A percentile compares a stretch with the other conserved stretches of the same genome.
These are phyloP conservation scores for Postia placenta DNA, from an alignment of 768 basidiomycete genomes.

Conservation along the genomic window DNA sequence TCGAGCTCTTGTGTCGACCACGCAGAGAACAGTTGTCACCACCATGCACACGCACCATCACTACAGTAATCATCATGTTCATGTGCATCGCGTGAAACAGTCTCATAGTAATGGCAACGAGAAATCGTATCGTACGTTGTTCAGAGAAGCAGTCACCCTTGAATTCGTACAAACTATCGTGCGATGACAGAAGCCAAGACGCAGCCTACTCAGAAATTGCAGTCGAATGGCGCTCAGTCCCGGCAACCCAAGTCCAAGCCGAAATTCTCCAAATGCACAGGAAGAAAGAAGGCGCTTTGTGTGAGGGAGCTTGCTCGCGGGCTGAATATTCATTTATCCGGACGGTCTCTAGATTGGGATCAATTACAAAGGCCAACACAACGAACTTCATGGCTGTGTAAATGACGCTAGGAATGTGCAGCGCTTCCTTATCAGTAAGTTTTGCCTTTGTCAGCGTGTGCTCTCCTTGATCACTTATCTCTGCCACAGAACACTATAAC, in stretches of 20 bases:
- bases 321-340: background rate
- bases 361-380: conserved; percentile 40
- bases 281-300: conserved; percentile 48
- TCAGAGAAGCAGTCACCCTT: background rate
- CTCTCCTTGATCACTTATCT: background rate
- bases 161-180: background rate
- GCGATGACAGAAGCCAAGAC: background rate
- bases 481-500: conserved; percentile 30
- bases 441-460: background rate
- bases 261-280: conserved; percentile 51
- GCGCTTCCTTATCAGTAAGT: conserved; percentile 39
- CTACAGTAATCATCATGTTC: background rate
- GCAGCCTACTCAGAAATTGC: background rate
- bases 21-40: background rate
- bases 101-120: background rate
- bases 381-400: conserved; percentile 47
- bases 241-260: conserved; percentile 25
- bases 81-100: background rate
- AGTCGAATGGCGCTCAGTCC: background rate
- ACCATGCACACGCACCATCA: background rate
- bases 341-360: conserved; percentile 42
- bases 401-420: conserved; percentile 53
- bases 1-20: background rate
- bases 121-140: background rate
- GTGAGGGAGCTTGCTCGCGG: conserved; percentile 33